phyloP scores from a whole-genome alignment of 225 moss, liverwort and hornwort species.

The Sphagnum contortum region DNA sequence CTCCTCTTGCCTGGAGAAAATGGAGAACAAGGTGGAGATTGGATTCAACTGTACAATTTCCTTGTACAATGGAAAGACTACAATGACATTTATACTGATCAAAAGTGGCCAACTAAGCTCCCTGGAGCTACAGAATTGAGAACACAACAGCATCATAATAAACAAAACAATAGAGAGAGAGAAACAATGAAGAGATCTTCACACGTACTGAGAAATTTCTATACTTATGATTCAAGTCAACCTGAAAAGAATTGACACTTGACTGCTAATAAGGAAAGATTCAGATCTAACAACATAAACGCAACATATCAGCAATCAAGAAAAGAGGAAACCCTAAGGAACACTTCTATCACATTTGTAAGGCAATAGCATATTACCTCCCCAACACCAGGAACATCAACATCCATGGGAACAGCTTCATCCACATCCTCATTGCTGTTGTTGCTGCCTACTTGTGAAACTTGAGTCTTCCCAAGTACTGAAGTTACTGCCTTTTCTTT shows the following conservation, averaged over 20 bases:
- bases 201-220: too few species aligned
- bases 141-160: too few species aligned
- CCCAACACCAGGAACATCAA: slow-evolving; percentile 33
- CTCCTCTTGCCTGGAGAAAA: background rate
- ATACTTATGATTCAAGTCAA: too few species aligned
- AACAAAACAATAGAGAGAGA: too few species aligned
- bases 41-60: background rate
- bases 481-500: slow-evolving; percentile 23
- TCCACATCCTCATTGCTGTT: slow-evolving; percentile 17
- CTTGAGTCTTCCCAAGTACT: slow-evolving; percentile 11
- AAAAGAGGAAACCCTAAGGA: too few species aligned
- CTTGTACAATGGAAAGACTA: background rate
- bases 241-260: background rate
- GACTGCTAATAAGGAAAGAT: background rate
- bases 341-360: too few species aligned
- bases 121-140: too few species aligned
- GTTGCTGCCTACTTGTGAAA: slow-evolving; percentile 5
- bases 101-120: background rate
- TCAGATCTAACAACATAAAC: background rate
- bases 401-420: slow-evolving; percentile 73
- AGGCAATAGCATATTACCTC: slow-evolving; percentile 33
- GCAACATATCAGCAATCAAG: background rate
- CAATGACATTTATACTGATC: background rate
- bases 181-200: too few species aligned
- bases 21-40: slow-evolving; percentile 1